Conservation (phyloP, 176 grass and related monocot species). For the Cenchrus fungigraminus region DNA sequence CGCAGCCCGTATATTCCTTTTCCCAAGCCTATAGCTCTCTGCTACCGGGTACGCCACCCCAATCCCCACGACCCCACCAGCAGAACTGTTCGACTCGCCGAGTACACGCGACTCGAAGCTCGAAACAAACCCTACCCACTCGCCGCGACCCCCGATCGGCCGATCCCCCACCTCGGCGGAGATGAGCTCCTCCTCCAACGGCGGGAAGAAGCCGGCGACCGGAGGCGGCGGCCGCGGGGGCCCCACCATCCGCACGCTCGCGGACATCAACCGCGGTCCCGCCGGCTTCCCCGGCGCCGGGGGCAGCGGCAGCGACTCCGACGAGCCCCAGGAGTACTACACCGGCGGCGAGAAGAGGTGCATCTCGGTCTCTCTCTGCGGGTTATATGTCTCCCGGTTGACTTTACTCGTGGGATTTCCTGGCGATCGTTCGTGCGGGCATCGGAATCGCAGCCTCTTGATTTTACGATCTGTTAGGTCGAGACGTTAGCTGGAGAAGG, state of each 20-base stretch:
- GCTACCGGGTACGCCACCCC: not conserved
- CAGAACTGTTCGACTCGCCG: constrained; percentile 22
- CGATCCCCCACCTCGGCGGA: constrained; percentile 21
- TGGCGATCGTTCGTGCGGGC: constrained; percentile 24
- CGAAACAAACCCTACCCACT: constrained; percentile 41
- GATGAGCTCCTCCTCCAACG: constrained; percentile 63
- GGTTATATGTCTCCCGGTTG: not conserved
- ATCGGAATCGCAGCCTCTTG: constrained; percentile 7
- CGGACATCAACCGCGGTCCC: constrained; percentile 78
- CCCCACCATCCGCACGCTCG: constrained; percentile 77
- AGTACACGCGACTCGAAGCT: not conserved
- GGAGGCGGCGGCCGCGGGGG: constrained; percentile 42
- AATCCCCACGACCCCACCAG: not conserved
- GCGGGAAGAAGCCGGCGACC: constrained; percentile 53
- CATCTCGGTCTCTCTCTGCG: not conserved
- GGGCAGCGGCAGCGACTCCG: constrained; percentile 64
- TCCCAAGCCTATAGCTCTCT: not conserved
- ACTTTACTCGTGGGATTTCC: not conserved
- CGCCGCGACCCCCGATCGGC: not conserved
- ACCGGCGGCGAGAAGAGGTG: constrained; percentile 98
- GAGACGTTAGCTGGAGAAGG: not conserved
- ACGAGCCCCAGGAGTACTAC: constrained; percentile 96
- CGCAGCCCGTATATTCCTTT: constrained; percentile 16
- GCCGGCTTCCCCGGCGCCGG: constrained; percentile 47
- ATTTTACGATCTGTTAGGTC: not conserved